Conservation (phyloP, 305 asterid genomes). For the Fraxinus baroniana region DNA sequence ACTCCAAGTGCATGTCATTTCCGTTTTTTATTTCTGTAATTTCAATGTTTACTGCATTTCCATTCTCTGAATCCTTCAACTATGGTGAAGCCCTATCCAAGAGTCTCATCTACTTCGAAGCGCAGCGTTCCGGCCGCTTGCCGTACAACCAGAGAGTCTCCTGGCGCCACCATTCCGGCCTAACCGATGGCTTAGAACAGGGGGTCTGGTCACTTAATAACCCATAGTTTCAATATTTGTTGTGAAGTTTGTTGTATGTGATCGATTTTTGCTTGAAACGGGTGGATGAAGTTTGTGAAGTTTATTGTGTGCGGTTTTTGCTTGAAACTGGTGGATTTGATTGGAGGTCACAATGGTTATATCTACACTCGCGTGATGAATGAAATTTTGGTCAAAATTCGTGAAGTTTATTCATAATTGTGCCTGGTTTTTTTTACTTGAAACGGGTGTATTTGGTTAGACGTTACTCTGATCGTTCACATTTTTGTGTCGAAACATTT, state of each 20-base stretch:
- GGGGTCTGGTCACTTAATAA: conserved; percentile 44
- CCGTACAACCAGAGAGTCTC: conserved; percentile 73
- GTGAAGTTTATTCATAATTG: neutral
- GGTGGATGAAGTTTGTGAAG: neutral
- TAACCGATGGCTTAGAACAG: conserved; percentile 93
- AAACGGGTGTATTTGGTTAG: conserved; percentile 61
- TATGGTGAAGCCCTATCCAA: conserved; percentile 77
- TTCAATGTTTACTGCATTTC: conserved; percentile 35
- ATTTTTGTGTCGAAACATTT: neutral
- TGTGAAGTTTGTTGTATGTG: neutral
- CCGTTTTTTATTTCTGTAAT: conserved; percentile 22
- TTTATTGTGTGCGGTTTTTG: neutral
- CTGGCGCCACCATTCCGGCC: conserved; percentile 98
- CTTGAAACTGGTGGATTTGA: neutral
- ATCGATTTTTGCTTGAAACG: neutral
- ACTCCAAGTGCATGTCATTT: conserved; percentile 15
- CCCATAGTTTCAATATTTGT: neutral
- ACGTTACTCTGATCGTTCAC: conserved; percentile 55
- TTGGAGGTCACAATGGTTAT: neutral
- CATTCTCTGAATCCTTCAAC: conserved; percentile 36
- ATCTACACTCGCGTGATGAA: neutral
- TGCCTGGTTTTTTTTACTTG: neutral
- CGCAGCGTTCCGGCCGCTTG: conserved; percentile 89
- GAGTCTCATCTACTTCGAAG: conserved; percentile 86
- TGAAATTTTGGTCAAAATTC: neutral